Evolutionary conservation across 768 basidiomycete genomes (phyloP), one percentile per base, ranked within the genome.

Genomic region (Mycena filopes): DNA sequence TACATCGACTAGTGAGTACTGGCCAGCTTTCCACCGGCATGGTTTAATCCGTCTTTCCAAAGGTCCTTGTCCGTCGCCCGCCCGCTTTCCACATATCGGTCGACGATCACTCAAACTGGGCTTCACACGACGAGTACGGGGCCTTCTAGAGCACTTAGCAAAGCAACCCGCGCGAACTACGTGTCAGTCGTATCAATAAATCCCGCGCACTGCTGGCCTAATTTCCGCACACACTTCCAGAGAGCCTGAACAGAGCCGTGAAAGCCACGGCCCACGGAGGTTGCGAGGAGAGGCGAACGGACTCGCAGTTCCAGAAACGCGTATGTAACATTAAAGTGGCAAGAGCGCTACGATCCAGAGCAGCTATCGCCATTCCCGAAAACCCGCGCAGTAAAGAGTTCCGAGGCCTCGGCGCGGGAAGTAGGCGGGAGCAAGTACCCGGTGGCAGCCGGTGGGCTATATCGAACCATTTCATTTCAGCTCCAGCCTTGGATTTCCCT

Each of bases 401-500:
- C 58, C 43, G 53, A 63, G 21, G 55, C 61, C 61, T 55, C 54
- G 61, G 61, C 40, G 46, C 45, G 26, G 46, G 61, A 63, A 63
- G 61, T 53, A 48, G 16, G 13, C 23, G 31, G 28, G 51, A 60
- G 46, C 36, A 29, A 54, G 33, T 21, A 16, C 12, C 49, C 51
- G 31, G 53, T 54, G 36, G 41, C 48, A 40, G 23, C 42, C 33
- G 47, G 43, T 42, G 36, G 21, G 9, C 18, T 42, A n/a, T 18
- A 20, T 62, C 60, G 60, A 55, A 60, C 60, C 46, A 55, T 43
- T 26, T 9, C 13, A 29, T 28, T 53, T 36, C 61, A 29, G 31
- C 38, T 55, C 61, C 15, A 55, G 61, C 11, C 46, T 48, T 31
- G 45, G 7, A 63, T 25, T 63, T 55, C 10, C 61, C 47, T 21